phyloP scores from a whole-genome alignment of 306 rosid species.

The Abrus pulchellus region DNA sequence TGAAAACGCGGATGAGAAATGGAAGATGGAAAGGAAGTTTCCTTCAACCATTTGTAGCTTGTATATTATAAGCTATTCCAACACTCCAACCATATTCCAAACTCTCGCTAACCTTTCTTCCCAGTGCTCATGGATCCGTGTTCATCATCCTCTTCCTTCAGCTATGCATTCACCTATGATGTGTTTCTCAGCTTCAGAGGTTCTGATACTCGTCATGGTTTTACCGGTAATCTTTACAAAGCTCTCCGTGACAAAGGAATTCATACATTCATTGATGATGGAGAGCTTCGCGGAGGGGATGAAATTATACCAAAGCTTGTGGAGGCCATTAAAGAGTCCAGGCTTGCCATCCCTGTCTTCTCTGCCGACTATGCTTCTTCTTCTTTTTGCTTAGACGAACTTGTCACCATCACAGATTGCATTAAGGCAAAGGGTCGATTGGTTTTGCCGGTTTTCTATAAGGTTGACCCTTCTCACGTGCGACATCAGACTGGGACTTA shows the following conservation, averaged over 20 bases:
- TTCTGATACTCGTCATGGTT: not conserved
- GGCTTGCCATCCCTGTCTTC: slow-evolving; percentile 10
- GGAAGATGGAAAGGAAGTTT: too few relatives aligned
- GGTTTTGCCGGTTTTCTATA: slow-evolving; percentile 27
- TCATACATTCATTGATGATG: slow-evolving; percentile 13
- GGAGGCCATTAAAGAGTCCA: slow-evolving; percentile 22
- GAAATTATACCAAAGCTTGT: not conserved
- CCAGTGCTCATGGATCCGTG: too few relatives aligned
- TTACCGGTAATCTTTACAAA: not conserved
- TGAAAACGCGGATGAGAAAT: too few relatives aligned
- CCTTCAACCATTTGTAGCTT: too few relatives aligned
- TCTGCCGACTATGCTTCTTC: slow-evolving; percentile 21
- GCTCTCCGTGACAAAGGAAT: not conserved
- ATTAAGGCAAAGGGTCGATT: not conserved
- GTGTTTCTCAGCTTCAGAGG: slow-evolving; percentile 25
- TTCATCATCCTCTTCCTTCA: not conserved
- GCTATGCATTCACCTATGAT: not conserved
- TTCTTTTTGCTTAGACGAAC: slow-evolving; percentile 20
- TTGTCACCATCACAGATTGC: not conserved
- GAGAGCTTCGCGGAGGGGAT: not conserved
- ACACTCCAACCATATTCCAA: too few relatives aligned
- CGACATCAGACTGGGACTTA: slow-evolving; percentile 15
- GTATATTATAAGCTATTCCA: too few relatives aligned
- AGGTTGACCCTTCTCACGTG: slow-evolving; percentile 7
- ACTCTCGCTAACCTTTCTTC: too few relatives aligned